Conservation (phyloP, 1,139 yeast genomes). For the Yamadazyma blattariae region DNA sequence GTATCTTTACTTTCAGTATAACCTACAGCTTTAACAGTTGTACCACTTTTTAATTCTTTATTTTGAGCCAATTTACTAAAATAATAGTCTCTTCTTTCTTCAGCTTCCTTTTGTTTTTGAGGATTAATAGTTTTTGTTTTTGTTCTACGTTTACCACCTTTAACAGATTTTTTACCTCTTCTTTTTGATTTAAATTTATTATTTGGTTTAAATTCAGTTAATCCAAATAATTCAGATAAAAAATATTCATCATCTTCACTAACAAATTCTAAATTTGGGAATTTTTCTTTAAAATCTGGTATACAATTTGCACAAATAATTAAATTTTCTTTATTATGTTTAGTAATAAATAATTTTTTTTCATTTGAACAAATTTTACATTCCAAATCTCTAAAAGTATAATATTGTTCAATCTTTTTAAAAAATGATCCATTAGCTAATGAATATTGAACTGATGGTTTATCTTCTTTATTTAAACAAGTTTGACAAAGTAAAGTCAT, state of each 20-base stretch:
- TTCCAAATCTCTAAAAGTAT: slow-evolving; percentile 47
- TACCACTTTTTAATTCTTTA: slow-evolving; percentile 35
- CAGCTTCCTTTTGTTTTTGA: slow-evolving; percentile 24
- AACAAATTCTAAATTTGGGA: slow-evolving; percentile 22
- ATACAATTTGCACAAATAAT: slow-evolving; percentile 46
- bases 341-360: slow-evolving; percentile 36
- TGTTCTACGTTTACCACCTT: slow-evolving; percentile 20
- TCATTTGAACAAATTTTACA: slow-evolving; percentile 47
- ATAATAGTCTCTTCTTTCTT: slow-evolving; percentile 40
- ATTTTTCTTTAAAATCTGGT: slow-evolving; percentile 18
- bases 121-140: slow-evolving; percentile 23
- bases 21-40: slow-evolving; percentile 44
- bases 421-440: slow-evolving; percentile 55
- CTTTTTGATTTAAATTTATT: slow-evolving; percentile 14
- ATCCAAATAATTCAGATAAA: slow-evolving; percentile 46
- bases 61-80: slow-evolving; percentile 31
- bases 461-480: slow-evolving; percentile 47
- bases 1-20: no score
- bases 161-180: slow-evolving; percentile 23
- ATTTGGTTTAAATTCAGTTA: slow-evolving; percentile 38
- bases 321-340: slow-evolving; percentile 16
- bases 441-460: slow-evolving; percentile 50
- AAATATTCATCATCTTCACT: slow-evolving; percentile 50
- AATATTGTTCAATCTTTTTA: slow-evolving; percentile 44
- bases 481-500: slow-evolving; percentile 48